Evolutionary conservation across 1,284 basidiomycete species (phyloP).

Genomic region (Melampsora americana): DNA sequence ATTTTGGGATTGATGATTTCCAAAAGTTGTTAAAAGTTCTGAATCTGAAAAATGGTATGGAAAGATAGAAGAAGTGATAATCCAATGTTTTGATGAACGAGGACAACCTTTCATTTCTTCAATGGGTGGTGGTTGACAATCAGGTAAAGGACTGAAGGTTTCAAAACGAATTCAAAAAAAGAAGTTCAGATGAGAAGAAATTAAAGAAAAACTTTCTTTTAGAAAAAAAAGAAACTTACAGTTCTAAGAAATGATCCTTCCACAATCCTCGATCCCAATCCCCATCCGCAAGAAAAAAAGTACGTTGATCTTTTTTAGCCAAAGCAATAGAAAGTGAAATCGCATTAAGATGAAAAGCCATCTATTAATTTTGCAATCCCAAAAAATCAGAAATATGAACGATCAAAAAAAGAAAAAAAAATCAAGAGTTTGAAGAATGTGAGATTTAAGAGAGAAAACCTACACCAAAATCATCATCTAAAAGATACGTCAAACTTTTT

Average conservation of each 20-base stretch:
- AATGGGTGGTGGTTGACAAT: slow-evolving; percentile 31
- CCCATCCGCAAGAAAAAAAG: slow-evolving; percentile 34
- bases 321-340: slow-evolving; percentile 27
- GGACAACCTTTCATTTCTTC: slow-evolving; percentile 38
- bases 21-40: slow-evolving; percentile 12
- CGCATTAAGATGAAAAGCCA: slow-evolving; percentile 42
- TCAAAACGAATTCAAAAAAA: too few relatives aligned
- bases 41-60: slow-evolving; percentile 30
- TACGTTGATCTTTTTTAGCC: slow-evolving; percentile 31
- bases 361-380: too few relatives aligned
- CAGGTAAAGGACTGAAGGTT: slow-evolving; percentile 15
- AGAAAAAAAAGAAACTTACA: too few relatives aligned
- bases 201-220: too few relatives aligned
- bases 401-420: too few relatives aligned
- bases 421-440: too few relatives aligned
- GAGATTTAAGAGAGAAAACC: too few relatives aligned
- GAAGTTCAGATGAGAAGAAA: too few relatives aligned
- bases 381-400: too few relatives aligned
- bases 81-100: slow-evolving; percentile 32
- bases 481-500: slow-evolving; percentile 38
- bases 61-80: slow-evolving; percentile 40
- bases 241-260: slow-evolving; percentile 19
- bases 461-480: slow-evolving; percentile 44
- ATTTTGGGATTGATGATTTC: slow-evolving; percentile 14
- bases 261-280: slow-evolving; percentile 40